These are phyloP conservation scores for Penicillium vulpinum DNA, from an alignment of 2,329 filamentous ascomycete species.

Conservation along the genomic window DNA sequence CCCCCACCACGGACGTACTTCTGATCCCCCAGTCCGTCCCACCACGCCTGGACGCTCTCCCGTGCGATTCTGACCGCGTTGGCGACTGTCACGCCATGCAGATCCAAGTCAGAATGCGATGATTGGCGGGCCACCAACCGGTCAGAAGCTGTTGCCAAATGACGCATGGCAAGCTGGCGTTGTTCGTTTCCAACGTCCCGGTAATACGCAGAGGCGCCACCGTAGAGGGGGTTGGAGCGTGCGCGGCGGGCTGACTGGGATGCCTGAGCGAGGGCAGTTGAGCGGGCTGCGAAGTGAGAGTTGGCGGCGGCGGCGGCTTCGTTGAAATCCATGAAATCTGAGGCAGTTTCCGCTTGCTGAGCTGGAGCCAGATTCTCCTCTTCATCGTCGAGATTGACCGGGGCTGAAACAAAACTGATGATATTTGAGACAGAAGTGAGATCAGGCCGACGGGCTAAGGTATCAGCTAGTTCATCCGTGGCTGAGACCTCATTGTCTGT, in stretches of 20 bases:
- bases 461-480: slow-evolving; percentile 61
- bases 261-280: slow-evolving; percentile 58
- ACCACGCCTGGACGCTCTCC: slow-evolving; percentile 70
- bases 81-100: slow-evolving; percentile 79
- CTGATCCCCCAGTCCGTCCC: slow-evolving; percentile 68
- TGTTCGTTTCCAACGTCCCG: slow-evolving; percentile 68
- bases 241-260: slow-evolving; percentile 59
- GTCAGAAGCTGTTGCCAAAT: slow-evolving; percentile 69
- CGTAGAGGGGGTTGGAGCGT: slow-evolving; percentile 71
- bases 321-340: slow-evolving; percentile 21
- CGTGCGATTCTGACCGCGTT: slow-evolving; percentile 79
- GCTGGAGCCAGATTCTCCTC: slow-evolving; percentile 3
- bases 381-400: slow-evolving; percentile 28
- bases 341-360: neutral
- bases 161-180: slow-evolving; percentile 56
- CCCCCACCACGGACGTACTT: slow-evolving; percentile 51
- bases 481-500: slow-evolving; percentile 58
- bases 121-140: slow-evolving; percentile 69
- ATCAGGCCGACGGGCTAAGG: slow-evolving; percentile 46
- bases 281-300: slow-evolving; percentile 49
- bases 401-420: slow-evolving; percentile 45
- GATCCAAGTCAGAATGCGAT: slow-evolving; percentile 62
- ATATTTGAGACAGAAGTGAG: slow-evolving; percentile 36
- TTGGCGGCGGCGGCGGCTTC: slow-evolving; percentile 42
- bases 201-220: slow-evolving; percentile 75